These are phyloP conservation scores for Papiliotrema nemorosa DNA, from an alignment of 1,284 basidiomycete species.

Conservation along the genomic window DNA sequence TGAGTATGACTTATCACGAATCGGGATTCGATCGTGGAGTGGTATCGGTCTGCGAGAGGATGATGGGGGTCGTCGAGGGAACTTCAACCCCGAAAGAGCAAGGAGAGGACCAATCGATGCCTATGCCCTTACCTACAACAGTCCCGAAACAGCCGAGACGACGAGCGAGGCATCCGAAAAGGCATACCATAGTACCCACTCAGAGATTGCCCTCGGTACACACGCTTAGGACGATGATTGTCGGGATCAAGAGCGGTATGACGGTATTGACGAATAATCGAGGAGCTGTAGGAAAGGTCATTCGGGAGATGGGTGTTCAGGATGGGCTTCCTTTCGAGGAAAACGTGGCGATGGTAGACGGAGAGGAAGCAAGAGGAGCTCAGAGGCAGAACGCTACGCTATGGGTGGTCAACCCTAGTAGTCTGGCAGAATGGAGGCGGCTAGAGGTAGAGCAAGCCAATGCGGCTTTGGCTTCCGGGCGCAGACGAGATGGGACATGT, in stretches of 20 bases:
- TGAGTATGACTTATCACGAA: not conserved
- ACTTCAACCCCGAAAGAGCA: not conserved
- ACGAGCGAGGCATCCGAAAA: not conserved
- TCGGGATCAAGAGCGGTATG: slow-evolving; percentile 23
- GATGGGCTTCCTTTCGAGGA: slow-evolving; percentile 27
- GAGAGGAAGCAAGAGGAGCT: not conserved
- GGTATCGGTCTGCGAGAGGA: slow-evolving; percentile 11
- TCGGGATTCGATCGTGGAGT: slow-evolving; percentile 17
- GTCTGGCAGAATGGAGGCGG: slow-evolving; percentile 43
- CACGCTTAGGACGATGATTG: slow-evolving; percentile 36
- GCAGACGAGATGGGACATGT: too few relatives aligned
- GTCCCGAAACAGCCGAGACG: not conserved
- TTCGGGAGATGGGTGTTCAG: slow-evolving; percentile 35
- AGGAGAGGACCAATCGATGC: not conserved
- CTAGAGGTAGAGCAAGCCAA: slow-evolving; percentile 36
- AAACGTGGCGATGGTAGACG: not conserved
- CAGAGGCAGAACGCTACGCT: slow-evolving; percentile 15
- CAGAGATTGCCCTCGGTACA: slow-evolving; percentile 30
- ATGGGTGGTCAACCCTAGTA: slow-evolving; percentile 45
- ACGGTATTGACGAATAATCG: slow-evolving; percentile 46
- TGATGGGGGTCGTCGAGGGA: slow-evolving; percentile 16
- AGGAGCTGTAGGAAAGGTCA: slow-evolving; percentile 40
- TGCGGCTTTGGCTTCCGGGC: slow-evolving; percentile 2
- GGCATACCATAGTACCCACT: slow-evolving; percentile 10
- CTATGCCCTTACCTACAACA: slow-evolving; percentile 1